Evolutionary conservation across 2,329 filamentous ascomycete genomes (phyloP).

Genomic region (Ophiostoma novo-ulmi): DNA sequence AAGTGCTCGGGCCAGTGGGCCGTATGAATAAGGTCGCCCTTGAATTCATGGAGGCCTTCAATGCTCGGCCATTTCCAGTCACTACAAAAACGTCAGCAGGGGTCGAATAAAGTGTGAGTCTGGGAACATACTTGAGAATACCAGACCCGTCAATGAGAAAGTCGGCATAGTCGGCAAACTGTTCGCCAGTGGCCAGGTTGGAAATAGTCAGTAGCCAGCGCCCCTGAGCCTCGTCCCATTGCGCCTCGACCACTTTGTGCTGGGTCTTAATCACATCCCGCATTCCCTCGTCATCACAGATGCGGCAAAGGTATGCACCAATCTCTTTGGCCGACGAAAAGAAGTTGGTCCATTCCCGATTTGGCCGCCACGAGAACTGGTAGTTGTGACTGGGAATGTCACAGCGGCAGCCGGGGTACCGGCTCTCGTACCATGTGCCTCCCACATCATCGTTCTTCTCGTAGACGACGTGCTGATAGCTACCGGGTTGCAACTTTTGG

Average conservation of each 20-base stretch:
- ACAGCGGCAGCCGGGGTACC: conserved; percentile 54
- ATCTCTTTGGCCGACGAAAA: conserved; percentile 54
- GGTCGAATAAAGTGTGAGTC: not conserved
- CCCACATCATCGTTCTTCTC: conserved; percentile 54
- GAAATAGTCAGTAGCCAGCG: conserved; percentile 41
- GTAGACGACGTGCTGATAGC: conserved; percentile 47
- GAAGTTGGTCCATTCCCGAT: conserved; percentile 55
- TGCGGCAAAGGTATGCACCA: conserved; percentile 45
- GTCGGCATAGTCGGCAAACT: conserved; percentile 44
- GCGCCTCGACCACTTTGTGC: conserved; percentile 41
- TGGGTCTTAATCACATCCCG: conserved; percentile 39
- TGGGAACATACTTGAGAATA: conserved; percentile 46
- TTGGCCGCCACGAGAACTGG: conserved; percentile 57
- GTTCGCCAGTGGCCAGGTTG: conserved; percentile 37
- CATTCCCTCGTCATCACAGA: conserved; percentile 45
- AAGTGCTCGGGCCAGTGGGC: conserved; percentile 49
- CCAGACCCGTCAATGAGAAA: conserved; percentile 49
- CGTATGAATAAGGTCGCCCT: conserved; percentile 49
- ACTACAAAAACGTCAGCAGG: conserved; percentile 30
- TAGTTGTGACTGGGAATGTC: conserved; percentile 58
- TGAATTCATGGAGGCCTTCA: conserved; percentile 42
- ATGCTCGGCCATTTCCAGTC: conserved; percentile 52
- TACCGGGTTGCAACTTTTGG: conserved; percentile 34
- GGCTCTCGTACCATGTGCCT: conserved; percentile 56
- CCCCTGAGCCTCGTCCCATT: conserved; percentile 42